Evolutionary conservation across 495 filamentous ascomycete species (phyloP).

Genomic region (Penicillium lagena): DNA sequence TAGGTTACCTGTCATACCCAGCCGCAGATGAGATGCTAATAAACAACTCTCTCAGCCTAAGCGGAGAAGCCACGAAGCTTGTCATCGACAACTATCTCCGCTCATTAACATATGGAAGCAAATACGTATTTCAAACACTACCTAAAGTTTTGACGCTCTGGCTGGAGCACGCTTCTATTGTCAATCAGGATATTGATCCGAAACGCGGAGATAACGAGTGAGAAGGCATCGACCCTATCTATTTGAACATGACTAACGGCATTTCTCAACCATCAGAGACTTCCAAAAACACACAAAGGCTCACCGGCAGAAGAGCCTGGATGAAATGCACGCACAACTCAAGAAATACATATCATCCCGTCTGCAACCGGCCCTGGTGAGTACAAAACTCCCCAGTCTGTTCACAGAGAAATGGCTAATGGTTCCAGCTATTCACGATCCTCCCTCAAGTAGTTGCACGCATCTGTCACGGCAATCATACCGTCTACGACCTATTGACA

Average conservation of each 20-base stretch:
- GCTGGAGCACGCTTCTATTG: conserved; percentile 79
- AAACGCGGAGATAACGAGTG: conserved; percentile 56
- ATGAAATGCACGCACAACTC: conserved; percentile 63
- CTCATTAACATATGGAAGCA: conserved; percentile 78
- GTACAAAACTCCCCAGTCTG: conserved; percentile 38
- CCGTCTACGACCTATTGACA: conserved; percentile 68
- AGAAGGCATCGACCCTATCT: neutral
- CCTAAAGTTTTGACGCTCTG: conserved; percentile 88
- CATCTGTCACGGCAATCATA: conserved; percentile 75
- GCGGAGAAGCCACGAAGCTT: conserved; percentile 77
- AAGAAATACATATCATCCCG: conserved; percentile 60
- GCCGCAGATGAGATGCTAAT: neutral
- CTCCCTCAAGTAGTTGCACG: conserved; percentile 87
- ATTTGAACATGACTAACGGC: neutral
- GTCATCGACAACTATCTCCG: conserved; percentile 91
- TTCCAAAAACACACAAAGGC: conserved; percentile 48
- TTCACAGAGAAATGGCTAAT: conserved; percentile 11
- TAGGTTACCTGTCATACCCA: conserved; percentile 11
- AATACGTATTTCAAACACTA: conserved; percentile 91
- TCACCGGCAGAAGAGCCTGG: conserved; percentile 58
- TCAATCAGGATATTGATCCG: conserved; percentile 59
- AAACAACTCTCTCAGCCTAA: conserved; percentile 28
- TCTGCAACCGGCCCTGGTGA: conserved; percentile 70
- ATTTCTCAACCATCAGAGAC: conserved; percentile 27
- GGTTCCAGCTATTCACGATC: conserved; percentile 69